Base-by-base conservation (phyloP, 2,329 filamentous ascomycete species). In the Coniochaeta hoffmannii region DNA sequence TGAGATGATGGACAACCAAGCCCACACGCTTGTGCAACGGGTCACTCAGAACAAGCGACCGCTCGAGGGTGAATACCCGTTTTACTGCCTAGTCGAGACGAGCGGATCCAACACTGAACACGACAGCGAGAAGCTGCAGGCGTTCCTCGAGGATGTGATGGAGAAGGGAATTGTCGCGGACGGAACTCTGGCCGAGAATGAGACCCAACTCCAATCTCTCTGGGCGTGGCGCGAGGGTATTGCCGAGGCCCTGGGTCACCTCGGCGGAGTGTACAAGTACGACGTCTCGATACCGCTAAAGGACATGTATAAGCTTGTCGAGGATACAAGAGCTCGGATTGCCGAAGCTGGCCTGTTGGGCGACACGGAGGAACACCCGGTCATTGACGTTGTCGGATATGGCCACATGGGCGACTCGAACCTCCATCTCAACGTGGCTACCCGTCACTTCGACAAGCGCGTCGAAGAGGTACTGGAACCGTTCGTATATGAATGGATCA, bases 371-470 rank as follows among this genome's bases (percentile, higher is more conserved):
- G 85, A 85, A 49, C 81, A 86, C 68, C 90, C 92, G 1, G 92
- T 95, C 6, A 82, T 95, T 1, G 88, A 87, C 56, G 92, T 97
- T n/a, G 84, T 97, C 19, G 94, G 94, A 19, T 99, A 97, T 68
- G 94, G 94, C 32, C 94, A 99, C 71, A 97, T 99, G 92, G 95
- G 94, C 36, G 94, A 99, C 72, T 85, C 88, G 3, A 99, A 99
- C 72, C 73, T 99, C 61, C 95, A 99, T 73, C 78, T 99, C 62
- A 99, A 99, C 71, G 82, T 99, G 32, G 81, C 89, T 1, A 88
- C 90, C 17, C 78, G 92, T 58, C 76, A 86, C 58, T 97, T 94
- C 71, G 90, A 94, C 71, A 89, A 92, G 73, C 78, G 83, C 56
- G 90, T 99, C 26, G 94, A 99, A 74, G 83, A 89, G 71, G 78